Conservation (phyloP, 768 basidiomycete genomes). For the Phylloporus sp. region DNA sequence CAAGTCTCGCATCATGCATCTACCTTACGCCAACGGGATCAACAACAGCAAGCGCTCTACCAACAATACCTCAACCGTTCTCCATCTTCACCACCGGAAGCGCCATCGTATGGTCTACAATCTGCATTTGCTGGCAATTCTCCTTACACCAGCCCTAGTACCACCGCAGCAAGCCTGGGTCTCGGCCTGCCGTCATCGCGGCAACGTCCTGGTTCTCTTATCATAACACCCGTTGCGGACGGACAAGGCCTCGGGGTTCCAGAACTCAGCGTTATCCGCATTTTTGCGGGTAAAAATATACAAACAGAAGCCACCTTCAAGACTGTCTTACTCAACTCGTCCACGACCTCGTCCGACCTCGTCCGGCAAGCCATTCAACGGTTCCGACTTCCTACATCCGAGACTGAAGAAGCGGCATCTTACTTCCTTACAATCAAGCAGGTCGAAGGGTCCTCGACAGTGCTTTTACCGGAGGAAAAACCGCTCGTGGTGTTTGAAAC, state of each 20-base stretch:
- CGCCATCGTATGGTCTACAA: constrained; percentile 73
- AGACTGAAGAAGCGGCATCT: constrained; percentile 47
- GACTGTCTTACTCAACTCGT: constrained; percentile 87
- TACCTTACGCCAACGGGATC: constrained; percentile 80
- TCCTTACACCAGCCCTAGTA: constrained; percentile 38
- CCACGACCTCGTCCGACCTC: constrained; percentile 80
- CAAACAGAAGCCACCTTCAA: constrained; percentile 98
- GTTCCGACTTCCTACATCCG: constrained; percentile 71
- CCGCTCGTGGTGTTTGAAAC: constrained; percentile 90
- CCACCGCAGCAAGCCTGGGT: constrained; percentile 39
- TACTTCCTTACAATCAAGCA: constrained; percentile 95
- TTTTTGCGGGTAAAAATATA: constrained; percentile 89
- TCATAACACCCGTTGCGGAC: constrained; percentile 60
- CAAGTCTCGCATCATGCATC: constrained; percentile 60
- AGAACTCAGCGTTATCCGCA: constrained; percentile 89
- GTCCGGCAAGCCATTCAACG: constrained; percentile 92
- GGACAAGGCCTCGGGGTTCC: constrained; percentile 63
- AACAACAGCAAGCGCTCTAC: constrained; percentile 84
- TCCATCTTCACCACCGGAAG: constrained; percentile 73
- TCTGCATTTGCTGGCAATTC: constrained; percentile 54
- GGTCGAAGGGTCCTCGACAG: constrained; percentile 81
- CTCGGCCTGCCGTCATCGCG: constrained; percentile 50
- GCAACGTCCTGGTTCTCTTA: constrained; percentile 74
- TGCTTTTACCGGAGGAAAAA: constrained; percentile 65
- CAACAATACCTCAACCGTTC: constrained; percentile 87